phyloP scores from a whole-genome alignment of 768 basidiomycete species.

The Trametes gibbosa region DNA sequence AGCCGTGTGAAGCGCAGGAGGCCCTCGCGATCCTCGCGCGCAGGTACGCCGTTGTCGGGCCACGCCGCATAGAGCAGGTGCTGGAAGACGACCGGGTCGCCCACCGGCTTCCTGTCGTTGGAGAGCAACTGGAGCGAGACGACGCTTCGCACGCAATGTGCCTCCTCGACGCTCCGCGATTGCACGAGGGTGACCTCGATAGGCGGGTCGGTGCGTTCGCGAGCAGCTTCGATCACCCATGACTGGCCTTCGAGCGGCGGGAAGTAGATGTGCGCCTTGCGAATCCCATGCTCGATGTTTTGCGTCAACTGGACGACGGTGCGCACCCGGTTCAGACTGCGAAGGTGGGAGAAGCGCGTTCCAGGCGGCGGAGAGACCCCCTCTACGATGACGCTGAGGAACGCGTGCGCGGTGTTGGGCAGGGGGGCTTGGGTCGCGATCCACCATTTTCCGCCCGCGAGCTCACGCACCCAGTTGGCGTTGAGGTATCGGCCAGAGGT shows the following conservation, averaged over 20 bases:
- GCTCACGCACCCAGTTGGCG: constrained; percentile 82
- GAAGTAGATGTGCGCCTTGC: constrained; percentile 80
- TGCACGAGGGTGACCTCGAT: constrained; percentile 59
- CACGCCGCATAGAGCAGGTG: constrained; percentile 75
- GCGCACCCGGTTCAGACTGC: constrained; percentile 46
- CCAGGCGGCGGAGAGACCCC: constrained; percentile 34
- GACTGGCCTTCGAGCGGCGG: constrained; percentile 54
- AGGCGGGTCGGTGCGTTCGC: constrained; percentile 35
- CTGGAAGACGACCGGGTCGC: constrained; percentile 50
- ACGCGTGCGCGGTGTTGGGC: constrained; percentile 65
- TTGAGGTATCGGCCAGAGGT: constrained; percentile 62
- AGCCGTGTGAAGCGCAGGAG: constrained; percentile 61
- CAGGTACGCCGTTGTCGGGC: constrained; percentile 86
- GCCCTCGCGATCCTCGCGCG: constrained; percentile 53
- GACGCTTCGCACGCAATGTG: constrained; percentile 60
- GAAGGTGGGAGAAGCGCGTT: constrained; percentile 17
- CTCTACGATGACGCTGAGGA: constrained; percentile 67
- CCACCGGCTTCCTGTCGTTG: constrained; percentile 16
- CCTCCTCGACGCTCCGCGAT: constrained; percentile 45
- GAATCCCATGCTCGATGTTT: constrained; percentile 62
- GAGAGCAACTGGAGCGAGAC: constrained; percentile 49
- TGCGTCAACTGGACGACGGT: constrained; percentile 83
- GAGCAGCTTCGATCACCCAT: constrained; percentile 44
- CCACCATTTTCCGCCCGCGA: constrained; percentile 73
- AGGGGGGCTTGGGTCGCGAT: constrained; percentile 85